Evolutionary conservation across 345 rosid genomes (phyloP).

Genomic region (Brassica cretica): DNA sequence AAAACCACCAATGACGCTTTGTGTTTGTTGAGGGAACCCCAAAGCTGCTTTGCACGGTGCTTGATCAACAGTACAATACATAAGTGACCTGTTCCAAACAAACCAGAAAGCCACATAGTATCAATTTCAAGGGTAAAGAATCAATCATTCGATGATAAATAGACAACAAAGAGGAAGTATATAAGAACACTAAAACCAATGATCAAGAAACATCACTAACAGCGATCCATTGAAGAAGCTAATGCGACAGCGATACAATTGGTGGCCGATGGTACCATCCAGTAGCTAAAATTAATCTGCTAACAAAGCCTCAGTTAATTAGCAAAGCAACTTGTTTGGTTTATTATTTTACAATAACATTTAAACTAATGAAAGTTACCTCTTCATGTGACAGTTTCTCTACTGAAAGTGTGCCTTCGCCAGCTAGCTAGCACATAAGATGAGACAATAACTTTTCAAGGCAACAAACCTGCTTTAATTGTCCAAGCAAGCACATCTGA

Average conservation of each 20-base stretch:
- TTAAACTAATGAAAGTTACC: constrained; percentile 11
- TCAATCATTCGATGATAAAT: neutral
- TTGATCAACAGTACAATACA: constrained; percentile 4
- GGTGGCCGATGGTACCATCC: constrained; percentile 11
- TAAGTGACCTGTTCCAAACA: neutral
- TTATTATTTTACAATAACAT: neutral
- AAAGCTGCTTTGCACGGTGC: neutral
- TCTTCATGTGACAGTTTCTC: constrained; percentile 18
- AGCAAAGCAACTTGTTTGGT: neutral
- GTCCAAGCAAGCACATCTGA: constrained; percentile 48
- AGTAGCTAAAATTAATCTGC: constrained; percentile 12
- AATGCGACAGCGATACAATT: neutral
- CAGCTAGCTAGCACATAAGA: constrained; percentile 12
- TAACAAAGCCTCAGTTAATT: neutral
- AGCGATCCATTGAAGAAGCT: neutral
- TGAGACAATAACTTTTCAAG: constrained; percentile 6
- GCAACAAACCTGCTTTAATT: constrained; percentile 51
- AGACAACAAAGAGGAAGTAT: neutral
- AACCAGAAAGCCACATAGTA: no score
- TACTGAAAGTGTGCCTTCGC: constrained; percentile 11
- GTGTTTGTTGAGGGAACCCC: neutral
- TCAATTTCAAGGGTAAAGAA: neutral
- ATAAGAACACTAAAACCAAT: neutral
- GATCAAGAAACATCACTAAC: constrained; percentile 20
- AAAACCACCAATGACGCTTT: neutral